Evolutionary conservation across 73 alveolate genomes (phyloP).

Genomic region (Uronychia setigera): DNA sequence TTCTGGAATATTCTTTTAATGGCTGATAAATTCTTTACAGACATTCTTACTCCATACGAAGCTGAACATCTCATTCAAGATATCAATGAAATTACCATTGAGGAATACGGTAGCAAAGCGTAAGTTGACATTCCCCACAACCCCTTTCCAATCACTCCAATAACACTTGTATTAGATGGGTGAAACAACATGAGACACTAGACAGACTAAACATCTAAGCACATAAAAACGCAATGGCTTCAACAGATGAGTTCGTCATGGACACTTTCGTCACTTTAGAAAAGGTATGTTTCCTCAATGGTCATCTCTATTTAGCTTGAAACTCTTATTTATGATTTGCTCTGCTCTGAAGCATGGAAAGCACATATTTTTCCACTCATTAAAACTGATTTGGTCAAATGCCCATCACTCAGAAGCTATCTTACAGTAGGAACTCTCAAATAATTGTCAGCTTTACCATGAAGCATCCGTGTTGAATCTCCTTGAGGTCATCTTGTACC

Average conservation of each 20-base stretch:
- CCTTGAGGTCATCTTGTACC: conserved; percentile 95
- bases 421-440: conserved; percentile 5
- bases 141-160: too few relatives aligned
- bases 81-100: conserved; percentile 54
- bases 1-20: background rate
- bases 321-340: conserved; percentile 82
- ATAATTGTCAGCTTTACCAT: conserved; percentile 76
- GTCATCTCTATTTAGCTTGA: conserved; percentile 78
- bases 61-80: conserved; percentile 85
- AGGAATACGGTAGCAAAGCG: conserved; percentile 66
- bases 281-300: conserved; percentile 78
- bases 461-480: conserved; percentile 97
- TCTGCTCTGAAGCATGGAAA: conserved; percentile 92
- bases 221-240: conserved; percentile 76
- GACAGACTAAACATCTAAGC: conserved; percentile 79
- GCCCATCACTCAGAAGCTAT: conserved; percentile 68
- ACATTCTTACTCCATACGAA: conserved; percentile 84
- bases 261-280: conserved; percentile 90
- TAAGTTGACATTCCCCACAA: background rate
- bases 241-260: conserved; percentile 91
- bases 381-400: conserved; percentile 53
- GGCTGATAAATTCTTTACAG: conserved; percentile 33
- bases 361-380: conserved; percentile 71
- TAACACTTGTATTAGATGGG: conserved; percentile 57
- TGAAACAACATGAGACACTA: conserved; percentile 73